phyloP scores from a whole-genome alignment of 129 eudicot species.

The Arctium minus region DNA sequence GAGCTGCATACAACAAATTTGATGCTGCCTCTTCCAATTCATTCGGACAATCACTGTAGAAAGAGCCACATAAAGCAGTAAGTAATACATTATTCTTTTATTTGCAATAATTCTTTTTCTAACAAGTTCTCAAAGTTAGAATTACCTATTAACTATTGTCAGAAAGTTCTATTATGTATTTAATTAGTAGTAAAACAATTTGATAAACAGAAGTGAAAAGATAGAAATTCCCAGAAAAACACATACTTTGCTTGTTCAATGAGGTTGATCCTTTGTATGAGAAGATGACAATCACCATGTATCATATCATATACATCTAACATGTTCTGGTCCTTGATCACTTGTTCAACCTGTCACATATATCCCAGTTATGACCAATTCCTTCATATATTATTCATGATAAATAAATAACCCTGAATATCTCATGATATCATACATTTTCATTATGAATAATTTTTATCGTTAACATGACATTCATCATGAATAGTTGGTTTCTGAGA shows the following conservation, averaged over 20 bases:
- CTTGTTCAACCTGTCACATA: slow-evolving; percentile 63
- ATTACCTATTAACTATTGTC: not conserved
- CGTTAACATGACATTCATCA: not conserved
- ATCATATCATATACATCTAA: slow-evolving; percentile 63
- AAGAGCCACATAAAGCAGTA: not conserved
- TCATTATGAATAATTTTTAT: not conserved
- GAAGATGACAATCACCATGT: slow-evolving; percentile 48
- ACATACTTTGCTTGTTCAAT: slow-evolving; percentile 60
- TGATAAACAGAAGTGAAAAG: not conserved
- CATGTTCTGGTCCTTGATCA: slow-evolving; percentile 86
- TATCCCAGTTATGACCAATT: not conserved
- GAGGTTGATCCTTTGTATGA: slow-evolving; percentile 61
- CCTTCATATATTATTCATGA: not conserved
- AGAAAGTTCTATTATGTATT: not conserved
- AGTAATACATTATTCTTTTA: not conserved
- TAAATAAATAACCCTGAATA: not conserved
- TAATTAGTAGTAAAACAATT: not conserved
- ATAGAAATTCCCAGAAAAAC: not conserved
- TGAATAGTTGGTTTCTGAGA: not conserved
- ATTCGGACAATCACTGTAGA: slow-evolving; percentile 51
- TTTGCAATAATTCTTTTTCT: not conserved
- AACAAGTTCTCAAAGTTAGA: not conserved
- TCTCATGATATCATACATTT: not conserved
- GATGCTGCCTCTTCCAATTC: slow-evolving; percentile 75
- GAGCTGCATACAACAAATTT: slow-evolving; percentile 58